Base-by-base conservation (phyloP, 2,329 filamentous ascomycete species). In the Chaetomiaceae sp. region DNA sequence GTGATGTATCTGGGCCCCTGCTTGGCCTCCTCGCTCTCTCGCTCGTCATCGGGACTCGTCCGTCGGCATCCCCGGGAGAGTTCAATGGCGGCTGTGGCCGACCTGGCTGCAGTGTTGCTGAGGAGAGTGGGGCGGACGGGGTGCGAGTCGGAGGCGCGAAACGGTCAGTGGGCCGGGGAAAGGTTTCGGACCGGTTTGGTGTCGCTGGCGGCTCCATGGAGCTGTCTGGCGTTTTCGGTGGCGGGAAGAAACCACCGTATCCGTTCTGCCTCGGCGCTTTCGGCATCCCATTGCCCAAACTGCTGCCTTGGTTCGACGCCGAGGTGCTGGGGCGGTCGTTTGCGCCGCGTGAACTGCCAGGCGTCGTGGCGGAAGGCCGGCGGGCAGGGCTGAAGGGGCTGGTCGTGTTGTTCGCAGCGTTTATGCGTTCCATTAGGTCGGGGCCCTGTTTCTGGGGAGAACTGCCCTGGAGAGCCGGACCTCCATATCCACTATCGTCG, bases 381-480 rank as follows among this genome's bases (percentile, higher is more conserved):
- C 71, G 69, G 58, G 64, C 69, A 29, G 76, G 67, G 58, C 83
- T 81, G 61, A 89, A 88, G 0, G 85, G 85, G 0, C 83, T 85
- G 1, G 85, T 82, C 1, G 81, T 76, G 40, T 19, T 43, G 37
- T 29, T 17, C 63, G 88, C 85, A 8, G 73, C 78, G 60, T 88
- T 80, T 76, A 88, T 81, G 47, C 82, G 79, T 57, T 81, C 77
- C 61, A 87, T 63, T 25, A 89, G 63, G 34, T 65, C 73, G 6
- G 66, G 63, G 2, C 60, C 60, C 46, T 68, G 65, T 56, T 70
- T 73, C 58, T 69, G 71, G 44, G 81, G 79, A 57, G 75, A 83
- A 19, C 73, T 67, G 4, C 77, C 72, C 20, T 75, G 75, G 62
- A 75, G 76, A 54, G 63, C 66, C 34, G 68, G 62, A 47, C 75